These are phyloP conservation scores for Malus hybrid DNA, from an alignment of 331 rosid species.

Conservation along the genomic window DNA sequence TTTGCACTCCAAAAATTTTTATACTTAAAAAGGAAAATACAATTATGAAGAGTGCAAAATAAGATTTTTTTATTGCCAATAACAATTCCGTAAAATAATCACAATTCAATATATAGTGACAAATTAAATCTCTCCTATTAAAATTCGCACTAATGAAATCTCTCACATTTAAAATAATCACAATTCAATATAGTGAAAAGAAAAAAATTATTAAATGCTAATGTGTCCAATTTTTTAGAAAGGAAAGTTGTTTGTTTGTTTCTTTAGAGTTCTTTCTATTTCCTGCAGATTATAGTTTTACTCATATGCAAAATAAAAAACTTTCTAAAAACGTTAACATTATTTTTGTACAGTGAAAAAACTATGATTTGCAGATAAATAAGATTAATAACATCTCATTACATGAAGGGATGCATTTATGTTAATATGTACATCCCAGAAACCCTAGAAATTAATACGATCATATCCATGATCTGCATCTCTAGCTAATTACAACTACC, in stretches of 20 bases:
- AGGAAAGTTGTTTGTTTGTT: neutral
- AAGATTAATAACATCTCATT: neutral
- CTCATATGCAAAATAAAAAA: neutral
- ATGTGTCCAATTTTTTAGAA: neutral
- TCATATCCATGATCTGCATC: neutral
- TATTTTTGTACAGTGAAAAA: neutral
- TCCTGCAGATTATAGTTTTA: neutral
- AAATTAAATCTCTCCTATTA: no score
- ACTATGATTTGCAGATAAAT: neutral
- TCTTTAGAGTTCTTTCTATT: neutral
- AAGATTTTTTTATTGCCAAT: no score
- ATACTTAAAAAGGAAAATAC: no score
- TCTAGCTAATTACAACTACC: neutral
- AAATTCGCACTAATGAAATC: neutral
- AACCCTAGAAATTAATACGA: neutral
- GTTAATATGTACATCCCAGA: neutral
- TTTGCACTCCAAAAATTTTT: no score
- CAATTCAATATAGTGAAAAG: neutral
- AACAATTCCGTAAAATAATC: no score
- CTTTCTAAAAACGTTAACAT: neutral
- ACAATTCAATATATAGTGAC: neutral
- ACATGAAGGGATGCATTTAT: neutral
- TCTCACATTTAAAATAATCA: neutral
- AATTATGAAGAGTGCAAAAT: accelerated
- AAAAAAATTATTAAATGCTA: neutral